Evolutionary conservation across 2,329 filamentous ascomycete genomes (phyloP).

Genomic region (Trichophyton benhamiae): DNA sequence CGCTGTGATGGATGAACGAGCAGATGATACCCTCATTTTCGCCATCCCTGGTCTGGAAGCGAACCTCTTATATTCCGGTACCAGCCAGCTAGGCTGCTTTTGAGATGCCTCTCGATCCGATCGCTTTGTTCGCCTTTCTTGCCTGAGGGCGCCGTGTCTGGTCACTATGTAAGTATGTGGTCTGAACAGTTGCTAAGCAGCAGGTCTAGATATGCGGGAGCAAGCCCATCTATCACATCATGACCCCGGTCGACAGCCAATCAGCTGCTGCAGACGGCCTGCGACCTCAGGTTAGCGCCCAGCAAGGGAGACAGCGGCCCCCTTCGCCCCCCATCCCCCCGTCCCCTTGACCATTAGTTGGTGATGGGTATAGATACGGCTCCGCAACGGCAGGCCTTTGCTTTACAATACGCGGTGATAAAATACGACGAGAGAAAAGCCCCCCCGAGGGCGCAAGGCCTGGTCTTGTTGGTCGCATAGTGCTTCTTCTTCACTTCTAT

Average conservation of each 20-base stretch:
- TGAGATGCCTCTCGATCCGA: not conserved
- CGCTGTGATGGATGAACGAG: not conserved
- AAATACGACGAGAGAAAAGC: not conserved
- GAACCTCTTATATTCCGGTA: not conserved
- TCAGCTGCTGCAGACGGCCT: not conserved
- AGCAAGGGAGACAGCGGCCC: not conserved
- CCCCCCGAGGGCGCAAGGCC: not conserved
- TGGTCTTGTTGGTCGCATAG: not conserved
- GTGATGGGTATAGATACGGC: not conserved
- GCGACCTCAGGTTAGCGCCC: constrained; percentile 3
- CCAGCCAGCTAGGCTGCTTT: not conserved
- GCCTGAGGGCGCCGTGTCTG: too few species aligned
- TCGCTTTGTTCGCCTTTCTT: not conserved
- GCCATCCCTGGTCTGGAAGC: not conserved
- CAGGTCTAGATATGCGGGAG: constrained; percentile 1
- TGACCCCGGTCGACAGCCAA: not conserved
- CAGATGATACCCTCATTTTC: not conserved
- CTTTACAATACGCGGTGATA: not conserved
- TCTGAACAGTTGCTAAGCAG: not conserved
- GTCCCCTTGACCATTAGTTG: not conserved
- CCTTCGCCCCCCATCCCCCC: not conserved
- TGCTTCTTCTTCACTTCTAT: not conserved
- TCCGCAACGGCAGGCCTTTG: constrained; percentile 2
- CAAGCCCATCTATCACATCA: constrained; percentile 3
- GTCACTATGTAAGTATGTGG: not conserved